A percentile compares a stretch with the other conserved stretches of the same genome.
These are phyloP conservation scores for Mediolabrus comicus DNA, from an alignment of 108 stramenopile species.

Conservation along the genomic window DNA sequence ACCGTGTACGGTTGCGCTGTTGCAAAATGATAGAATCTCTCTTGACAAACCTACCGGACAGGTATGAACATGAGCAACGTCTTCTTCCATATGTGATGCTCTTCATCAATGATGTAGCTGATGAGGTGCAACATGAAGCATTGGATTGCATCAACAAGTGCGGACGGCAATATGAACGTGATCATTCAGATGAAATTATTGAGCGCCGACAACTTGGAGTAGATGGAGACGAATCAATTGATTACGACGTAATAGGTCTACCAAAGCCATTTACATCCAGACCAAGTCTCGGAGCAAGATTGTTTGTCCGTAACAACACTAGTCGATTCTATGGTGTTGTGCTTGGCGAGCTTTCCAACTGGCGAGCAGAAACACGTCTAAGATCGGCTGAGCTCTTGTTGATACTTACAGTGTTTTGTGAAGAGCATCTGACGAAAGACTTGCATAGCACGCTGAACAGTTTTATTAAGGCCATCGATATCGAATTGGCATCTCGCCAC, in stretches of 20 bases:
- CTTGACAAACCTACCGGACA: slow-evolving; percentile 68
- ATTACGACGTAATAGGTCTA: slow-evolving; percentile 54
- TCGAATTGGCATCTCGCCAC: slow-evolving; percentile 1
- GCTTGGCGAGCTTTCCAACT: slow-evolving; percentile 67
- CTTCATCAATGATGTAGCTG: slow-evolving; percentile 53
- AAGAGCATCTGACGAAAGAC: slow-evolving; percentile 62
- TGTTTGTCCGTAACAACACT: slow-evolving; percentile 72
- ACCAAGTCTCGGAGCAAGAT: slow-evolving; percentile 69
- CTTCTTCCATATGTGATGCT: slow-evolving; percentile 76
- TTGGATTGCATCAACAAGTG: slow-evolving; percentile 50
- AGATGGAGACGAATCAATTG: slow-evolving; percentile 64
- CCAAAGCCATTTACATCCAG: slow-evolving; percentile 61
- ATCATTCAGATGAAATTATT: slow-evolving; percentile 69
- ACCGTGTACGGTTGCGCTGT: slow-evolving; percentile 51
- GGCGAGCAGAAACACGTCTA: slow-evolving; percentile 39
- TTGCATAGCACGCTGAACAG: slow-evolving; percentile 33
- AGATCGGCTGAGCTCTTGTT: slow-evolving; percentile 42
- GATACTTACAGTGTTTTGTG: slow-evolving; percentile 52
- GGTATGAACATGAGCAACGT: slow-evolving; percentile 75
- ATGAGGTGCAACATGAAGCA: slow-evolving; percentile 18
- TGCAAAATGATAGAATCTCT: slow-evolving; percentile 57
- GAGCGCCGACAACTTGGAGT: slow-evolving; percentile 76
- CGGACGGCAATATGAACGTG: slow-evolving; percentile 67
- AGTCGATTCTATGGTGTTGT: slow-evolving; percentile 65
- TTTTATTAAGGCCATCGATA: slow-evolving; percentile 37